phyloP scores from a whole-genome alignment of 2,329 filamentous ascomycete species.

The Botryosphaeria dothidea region DNA sequence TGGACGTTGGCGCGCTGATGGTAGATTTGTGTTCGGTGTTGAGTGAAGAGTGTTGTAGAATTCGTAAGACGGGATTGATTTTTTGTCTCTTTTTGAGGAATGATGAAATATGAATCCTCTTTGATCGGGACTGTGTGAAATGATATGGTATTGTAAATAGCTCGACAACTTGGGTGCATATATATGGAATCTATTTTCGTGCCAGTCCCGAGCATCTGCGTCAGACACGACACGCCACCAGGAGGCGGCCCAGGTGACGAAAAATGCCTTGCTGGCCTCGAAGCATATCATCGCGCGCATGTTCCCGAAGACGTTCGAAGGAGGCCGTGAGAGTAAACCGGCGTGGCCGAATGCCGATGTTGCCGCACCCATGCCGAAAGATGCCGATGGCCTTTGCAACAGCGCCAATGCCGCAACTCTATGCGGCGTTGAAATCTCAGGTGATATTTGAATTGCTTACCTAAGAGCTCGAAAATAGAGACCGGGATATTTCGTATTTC shows the following conservation, averaged over 20 bases:
- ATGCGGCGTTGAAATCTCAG: not conserved
- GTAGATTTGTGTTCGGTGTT: not conserved
- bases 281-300: not conserved
- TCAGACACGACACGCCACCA: no score
- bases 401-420: not conserved
- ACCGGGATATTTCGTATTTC: no score
- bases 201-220: not conserved
- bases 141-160: no score
- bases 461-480: no score
- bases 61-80: no score
- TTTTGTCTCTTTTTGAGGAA: no score
- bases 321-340: not conserved
- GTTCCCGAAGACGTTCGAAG: not conserved
- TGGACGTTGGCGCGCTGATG: no score
- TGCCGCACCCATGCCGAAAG: constrained; percentile 5
- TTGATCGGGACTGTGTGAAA: no score
- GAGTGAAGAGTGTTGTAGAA: no score
- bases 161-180: no score
- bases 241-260: not conserved
- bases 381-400: not conserved
- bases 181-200: not conserved
- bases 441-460: not conserved
- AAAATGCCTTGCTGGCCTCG: not conserved
- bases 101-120: no score
- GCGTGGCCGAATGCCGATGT: not conserved